Evolutionary conservation across 2,329 filamentous ascomycete genomes (phyloP).

Genomic region (Didymella segeticola): DNA sequence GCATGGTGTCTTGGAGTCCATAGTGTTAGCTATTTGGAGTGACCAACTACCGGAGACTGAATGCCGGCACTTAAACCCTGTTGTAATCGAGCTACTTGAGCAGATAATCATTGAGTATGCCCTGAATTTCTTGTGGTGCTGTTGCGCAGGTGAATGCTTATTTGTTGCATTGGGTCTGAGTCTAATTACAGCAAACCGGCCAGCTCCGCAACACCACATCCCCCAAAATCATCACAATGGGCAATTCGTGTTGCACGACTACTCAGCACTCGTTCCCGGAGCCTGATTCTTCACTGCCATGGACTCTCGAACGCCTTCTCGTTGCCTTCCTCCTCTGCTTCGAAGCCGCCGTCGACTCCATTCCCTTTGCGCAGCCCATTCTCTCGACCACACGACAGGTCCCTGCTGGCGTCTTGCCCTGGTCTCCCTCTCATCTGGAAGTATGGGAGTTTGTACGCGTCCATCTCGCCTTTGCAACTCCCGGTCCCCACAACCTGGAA

Average conservation of each 20-base stretch:
- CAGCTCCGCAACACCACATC: not conserved
- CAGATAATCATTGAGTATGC: too few species aligned
- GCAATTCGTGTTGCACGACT: not conserved
- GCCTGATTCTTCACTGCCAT: not conserved
- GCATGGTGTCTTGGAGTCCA: too few species aligned
- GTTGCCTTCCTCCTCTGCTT: slow-evolving; percentile 12
- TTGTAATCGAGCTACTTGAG: too few species aligned
- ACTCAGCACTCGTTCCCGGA: not conserved
- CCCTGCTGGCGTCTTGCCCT: not conserved
- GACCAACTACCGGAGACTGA: too few species aligned
- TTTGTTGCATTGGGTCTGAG: not conserved
- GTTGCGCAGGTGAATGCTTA: not conserved
- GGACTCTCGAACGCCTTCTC: slow-evolving; percentile 3
- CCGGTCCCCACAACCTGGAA: not conserved
- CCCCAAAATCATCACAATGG: not conserved
- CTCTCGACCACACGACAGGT: not conserved
- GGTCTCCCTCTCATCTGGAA: not conserved
- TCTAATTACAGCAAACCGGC: not conserved
- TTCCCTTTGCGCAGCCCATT: not conserved
- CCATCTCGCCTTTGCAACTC: not conserved
- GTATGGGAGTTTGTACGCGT: not conserved
- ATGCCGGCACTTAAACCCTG: too few species aligned
- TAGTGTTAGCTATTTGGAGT: too few species aligned
- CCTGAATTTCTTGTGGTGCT: not conserved
- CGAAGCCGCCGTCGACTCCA: slow-evolving; percentile 11